Percentiles rank a stretch among this genome's conserved stretches.
These are phyloP conservation scores for Hanseniaspora clermontiae DNA, from an alignment of 805 yeast species.

Conservation along the genomic window DNA sequence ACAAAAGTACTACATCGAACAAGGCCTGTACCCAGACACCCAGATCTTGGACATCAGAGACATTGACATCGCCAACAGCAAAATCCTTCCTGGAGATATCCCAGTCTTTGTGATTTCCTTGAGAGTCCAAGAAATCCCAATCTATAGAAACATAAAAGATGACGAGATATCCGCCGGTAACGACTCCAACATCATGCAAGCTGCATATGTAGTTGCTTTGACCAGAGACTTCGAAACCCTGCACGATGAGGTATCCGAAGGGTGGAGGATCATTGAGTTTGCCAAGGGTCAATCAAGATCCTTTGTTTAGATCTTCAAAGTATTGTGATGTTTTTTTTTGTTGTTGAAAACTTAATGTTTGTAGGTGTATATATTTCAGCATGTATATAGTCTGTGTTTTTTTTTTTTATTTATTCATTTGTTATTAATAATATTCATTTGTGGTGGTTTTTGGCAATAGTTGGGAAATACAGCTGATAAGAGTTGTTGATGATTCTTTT, in stretches of 20 bases:
- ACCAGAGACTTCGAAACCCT: conserved; percentile 88
- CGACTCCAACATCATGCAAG: conserved; percentile 80
- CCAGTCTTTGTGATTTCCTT: conserved; percentile 91
- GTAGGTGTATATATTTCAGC: neutral
- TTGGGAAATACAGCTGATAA: neutral
- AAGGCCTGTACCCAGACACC: conserved; percentile 83
- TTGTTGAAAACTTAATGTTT: too few relatives aligned
- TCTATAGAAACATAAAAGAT: conserved; percentile 78
- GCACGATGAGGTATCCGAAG: conserved; percentile 82
- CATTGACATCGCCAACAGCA: conserved; percentile 80
- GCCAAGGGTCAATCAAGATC: conserved; percentile 87
- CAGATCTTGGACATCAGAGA: conserved; percentile 88
- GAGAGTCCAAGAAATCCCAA: conserved; percentile 89
- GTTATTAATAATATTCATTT: too few relatives aligned
- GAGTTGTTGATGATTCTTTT: neutral
- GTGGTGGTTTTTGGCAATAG: too few relatives aligned
- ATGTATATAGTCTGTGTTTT: conserved; percentile 2
- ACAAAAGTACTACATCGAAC: conserved; percentile 82
- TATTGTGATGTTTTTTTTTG: neutral
- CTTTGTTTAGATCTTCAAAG: conserved; percentile 40
- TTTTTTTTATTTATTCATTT: too few relatives aligned
- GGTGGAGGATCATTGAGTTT: conserved; percentile 92
- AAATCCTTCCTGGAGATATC: conserved; percentile 74
- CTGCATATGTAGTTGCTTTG: conserved; percentile 92
- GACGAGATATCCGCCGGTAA: conserved; percentile 94